phyloP scores from a whole-genome alignment of 2,329 filamentous ascomycete genomes.

The Dothistroma pini region DNA sequence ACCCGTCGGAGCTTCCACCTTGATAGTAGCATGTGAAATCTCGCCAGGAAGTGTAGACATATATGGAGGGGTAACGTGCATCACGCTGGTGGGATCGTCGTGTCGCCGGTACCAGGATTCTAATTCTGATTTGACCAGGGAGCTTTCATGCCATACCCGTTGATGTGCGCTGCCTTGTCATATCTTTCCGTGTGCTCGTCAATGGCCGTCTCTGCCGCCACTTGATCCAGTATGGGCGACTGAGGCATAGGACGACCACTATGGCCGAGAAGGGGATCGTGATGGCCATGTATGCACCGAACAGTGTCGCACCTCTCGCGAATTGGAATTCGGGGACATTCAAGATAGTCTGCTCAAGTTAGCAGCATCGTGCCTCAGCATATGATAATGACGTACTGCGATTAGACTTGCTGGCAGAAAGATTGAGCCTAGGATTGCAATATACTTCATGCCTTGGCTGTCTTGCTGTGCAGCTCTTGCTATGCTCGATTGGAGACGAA shows the following conservation, averaged over 20 bases:
- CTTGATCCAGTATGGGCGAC: conserved; percentile 2
- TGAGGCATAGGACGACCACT: conserved; percentile 16
- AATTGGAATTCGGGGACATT: conserved; percentile 22
- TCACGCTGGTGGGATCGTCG: too few relatives aligned
- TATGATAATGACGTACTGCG: conserved; percentile 11
- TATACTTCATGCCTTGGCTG: conserved; percentile 25
- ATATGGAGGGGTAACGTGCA: too few relatives aligned
- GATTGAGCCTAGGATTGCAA: conserved; percentile 22
- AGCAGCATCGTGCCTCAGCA: neutral
- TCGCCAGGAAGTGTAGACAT: too few relatives aligned
- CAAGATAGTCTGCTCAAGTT: conserved; percentile 15
- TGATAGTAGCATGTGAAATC: too few relatives aligned
- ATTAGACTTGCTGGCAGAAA: conserved; percentile 22
- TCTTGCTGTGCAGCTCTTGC: conserved; percentile 21
- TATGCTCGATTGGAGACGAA: conserved; percentile 18
- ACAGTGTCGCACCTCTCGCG: conserved; percentile 13
- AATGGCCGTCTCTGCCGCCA: conserved; percentile 1
- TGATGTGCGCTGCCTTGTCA: neutral
- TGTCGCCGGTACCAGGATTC: too few relatives aligned
- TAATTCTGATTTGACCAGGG: too few relatives aligned
- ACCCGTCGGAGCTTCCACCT: neutral
- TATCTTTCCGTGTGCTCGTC: neutral
- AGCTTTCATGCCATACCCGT: neutral
- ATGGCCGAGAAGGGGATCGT: conserved; percentile 19
- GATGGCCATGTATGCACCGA: conserved; percentile 20